Evolutionary conservation across 345 rosid species (phyloP), one percentile per base, ranked within the genome.

Genomic region (Draba incana): DNA sequence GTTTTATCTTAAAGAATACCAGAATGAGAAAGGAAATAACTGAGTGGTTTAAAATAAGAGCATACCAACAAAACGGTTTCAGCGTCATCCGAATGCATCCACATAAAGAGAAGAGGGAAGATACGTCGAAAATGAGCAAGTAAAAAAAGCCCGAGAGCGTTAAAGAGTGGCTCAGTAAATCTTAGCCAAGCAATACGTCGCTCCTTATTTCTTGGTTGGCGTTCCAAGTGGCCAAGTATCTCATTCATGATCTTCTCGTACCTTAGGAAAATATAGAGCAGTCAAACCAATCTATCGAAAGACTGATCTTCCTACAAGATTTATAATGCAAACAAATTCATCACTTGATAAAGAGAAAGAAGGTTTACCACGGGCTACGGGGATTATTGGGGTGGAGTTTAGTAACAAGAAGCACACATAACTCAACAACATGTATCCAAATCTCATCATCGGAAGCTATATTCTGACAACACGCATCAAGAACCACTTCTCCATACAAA

Each of bases 401-500:
- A 67, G 87, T 83, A 43, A 84, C 81, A 7, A 93, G 80, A 60
- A 88, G 83, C 25, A 86, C 91, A 1, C 90, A 86, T 91, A 94
- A 87, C 79, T 91, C 96, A 15, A 88, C 92, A 3, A 64, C 89
- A 81, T 67, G 83, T 35, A 69, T 67, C 99, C 99, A 91, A 68
- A 86, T 86, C 78, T 81, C 91, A 81, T 91, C 96, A 61, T 69
- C 76, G 3, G 88, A 84, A 54, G 86, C 86, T 75, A 94, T 84
- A 69, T 94, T 91, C 75, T 88, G 88, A 75, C 92, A 87, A 81
- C 99, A 91, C 0, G 90, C 95, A 78, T 94, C 96, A 64, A 91
- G 96, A 79, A 86, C 85, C 38, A 81, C 96, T 69, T 87, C 95
- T 68, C 64, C 87, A 53, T 81, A 93, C 61, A 53, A 63, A 57